Conservation (phyloP, 148 eudicot species). For the Chenopodium berlandieri region DNA sequence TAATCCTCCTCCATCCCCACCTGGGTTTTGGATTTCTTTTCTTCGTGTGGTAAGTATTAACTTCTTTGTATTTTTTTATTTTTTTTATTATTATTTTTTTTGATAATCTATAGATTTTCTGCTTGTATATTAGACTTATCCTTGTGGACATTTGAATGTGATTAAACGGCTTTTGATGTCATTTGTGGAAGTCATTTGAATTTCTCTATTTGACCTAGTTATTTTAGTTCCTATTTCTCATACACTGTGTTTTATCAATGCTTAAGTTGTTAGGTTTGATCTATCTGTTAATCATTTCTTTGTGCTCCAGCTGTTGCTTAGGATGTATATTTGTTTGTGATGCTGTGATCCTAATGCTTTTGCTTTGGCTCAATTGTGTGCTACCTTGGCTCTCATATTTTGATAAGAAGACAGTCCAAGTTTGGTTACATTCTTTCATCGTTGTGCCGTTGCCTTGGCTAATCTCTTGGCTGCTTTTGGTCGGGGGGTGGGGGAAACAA, state of each 20-base stretch:
- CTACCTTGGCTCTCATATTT: neutral
- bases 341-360: neutral
- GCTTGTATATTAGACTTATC: neutral
- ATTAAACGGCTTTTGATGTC: neutral
- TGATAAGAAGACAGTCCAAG: neutral
- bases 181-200: neutral
- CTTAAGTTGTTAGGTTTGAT: too few relatives aligned
- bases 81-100: neutral
- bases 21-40: constrained; percentile 91
- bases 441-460: neutral
- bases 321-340: neutral
- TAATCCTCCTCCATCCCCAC: constrained; percentile 88
- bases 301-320: too few relatives aligned
- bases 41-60: constrained; percentile 76
- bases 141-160: neutral
- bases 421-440: neutral
- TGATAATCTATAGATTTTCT: neutral
- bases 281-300: too few relatives aligned
- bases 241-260: neutral
- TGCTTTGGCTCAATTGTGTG: neutral
- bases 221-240: neutral
- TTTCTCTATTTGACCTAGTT: neutral
- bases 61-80: neutral
- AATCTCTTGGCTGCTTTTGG: neutral
- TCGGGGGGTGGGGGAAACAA: neutral